Base-by-base conservation (phyloP, 2,329 filamentous ascomycete species). In the Diplodia seriata region DNA sequence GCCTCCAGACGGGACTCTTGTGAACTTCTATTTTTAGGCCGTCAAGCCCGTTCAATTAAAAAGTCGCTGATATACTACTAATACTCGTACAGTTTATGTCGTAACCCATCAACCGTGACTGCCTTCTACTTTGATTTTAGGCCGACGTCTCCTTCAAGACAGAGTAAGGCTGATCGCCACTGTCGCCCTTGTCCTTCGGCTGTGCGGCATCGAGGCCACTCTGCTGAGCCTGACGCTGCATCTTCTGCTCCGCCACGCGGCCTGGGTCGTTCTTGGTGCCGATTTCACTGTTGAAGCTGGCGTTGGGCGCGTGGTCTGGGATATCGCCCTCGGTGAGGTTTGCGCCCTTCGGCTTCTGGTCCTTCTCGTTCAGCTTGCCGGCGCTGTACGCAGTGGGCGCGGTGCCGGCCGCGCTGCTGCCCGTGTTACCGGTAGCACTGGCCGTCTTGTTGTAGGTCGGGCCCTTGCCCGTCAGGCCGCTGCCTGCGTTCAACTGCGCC, bases 231-330 rank as follows among this genome's bases (percentile, higher is more conserved):
- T 64, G 70, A 72, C 73, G 75, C 72, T 76, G 71, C 50, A 81
- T 74, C 61, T 78, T 73, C 20, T 72, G 66, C 74, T 84, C 74
- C 7, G 85, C 86, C 20, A 77, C 72, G 36, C 86, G 78, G 2
- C 82, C 83, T 3, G 87, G 86, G 71, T 89, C 87, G 50, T 86
- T 80, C 70, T 83, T 76, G 2, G 80, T 80, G 2, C 87, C 87
- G 69, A 89, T 84, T 29, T 86, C 83, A 15, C 78, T 76, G 29
- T 74, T 82, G 74, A 83, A 87, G 72, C 83, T 85, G 40, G 81
- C 83, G 68, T 86, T 86, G 26, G 79, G 78, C 9, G 75, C 76
- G 53, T 79, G 75, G 33, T 76, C 68, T 84, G 82, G 0, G 26
- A 26, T 26, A 26, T 78, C 82, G 29, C 82, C 83, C 70, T 86